Percentiles rank a stretch among this genome's conserved stretches.
Evolutionary conservation across 352 stramenopile genomes (phyloP).

Genomic region (Phytophthora aleatoria): DNA sequence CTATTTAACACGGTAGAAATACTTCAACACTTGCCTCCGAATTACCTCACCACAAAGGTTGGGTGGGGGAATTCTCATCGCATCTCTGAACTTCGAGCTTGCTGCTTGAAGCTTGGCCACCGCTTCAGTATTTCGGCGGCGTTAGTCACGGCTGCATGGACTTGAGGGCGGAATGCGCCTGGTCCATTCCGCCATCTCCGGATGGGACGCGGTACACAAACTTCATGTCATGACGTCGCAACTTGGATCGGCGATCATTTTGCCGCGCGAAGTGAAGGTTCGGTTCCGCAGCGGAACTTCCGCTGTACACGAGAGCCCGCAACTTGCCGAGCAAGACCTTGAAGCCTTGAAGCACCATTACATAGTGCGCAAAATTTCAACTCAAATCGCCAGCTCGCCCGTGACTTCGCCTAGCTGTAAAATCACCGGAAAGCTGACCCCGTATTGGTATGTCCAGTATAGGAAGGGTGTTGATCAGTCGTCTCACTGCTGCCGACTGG

Average conservation of each 20-base stretch:
- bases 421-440: no score
- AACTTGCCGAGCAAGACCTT: conserved; percentile 8
- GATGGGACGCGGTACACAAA: conserved; percentile 26
- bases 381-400: conserved; percentile 17
- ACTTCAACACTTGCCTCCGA: not conserved
- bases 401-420: conserved; percentile 15
- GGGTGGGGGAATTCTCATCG: not conserved
- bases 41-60: conserved; percentile 3
- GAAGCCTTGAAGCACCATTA: conserved; percentile 7
- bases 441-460: no score
- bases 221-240: conserved; percentile 1
- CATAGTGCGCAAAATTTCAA: conserved; percentile 10
- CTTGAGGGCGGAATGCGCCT: conserved; percentile 26
- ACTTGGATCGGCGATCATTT: conserved; percentile 15
- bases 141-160: conserved; percentile 14
- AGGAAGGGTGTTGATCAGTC: no score
- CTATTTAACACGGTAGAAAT: conserved; percentile 34
- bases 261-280: conserved; percentile 20
- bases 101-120: not conserved
- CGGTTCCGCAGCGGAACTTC: conserved; percentile 9
- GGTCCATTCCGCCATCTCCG: conserved; percentile 15
- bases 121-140: conserved; percentile 25
- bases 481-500: no score
- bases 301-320: not conserved
- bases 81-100: not conserved